These are phyloP conservation scores for Hansenula lynferdii DNA, from an alignment of 1,139 yeast species.

Conservation along the genomic window DNA sequence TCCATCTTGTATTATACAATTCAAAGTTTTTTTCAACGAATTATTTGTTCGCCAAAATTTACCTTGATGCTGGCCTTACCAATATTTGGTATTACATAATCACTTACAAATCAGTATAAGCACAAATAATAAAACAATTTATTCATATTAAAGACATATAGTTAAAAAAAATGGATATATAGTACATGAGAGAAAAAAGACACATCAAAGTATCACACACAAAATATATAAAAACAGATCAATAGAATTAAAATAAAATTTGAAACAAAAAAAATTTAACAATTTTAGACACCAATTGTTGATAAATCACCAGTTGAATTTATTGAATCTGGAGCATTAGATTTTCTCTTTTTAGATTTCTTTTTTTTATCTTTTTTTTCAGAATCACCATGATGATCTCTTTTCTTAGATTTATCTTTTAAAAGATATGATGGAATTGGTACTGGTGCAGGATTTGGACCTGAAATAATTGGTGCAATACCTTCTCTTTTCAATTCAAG, in stretches of 20 bases:
- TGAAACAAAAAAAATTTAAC: too few species aligned
- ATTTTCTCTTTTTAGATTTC: constrained; percentile 35
- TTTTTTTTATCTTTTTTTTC: constrained; percentile 37
- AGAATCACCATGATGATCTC: constrained; percentile 18
- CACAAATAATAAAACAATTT: too few species aligned
- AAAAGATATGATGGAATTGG: constrained; percentile 29
- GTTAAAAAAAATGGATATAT: too few species aligned
- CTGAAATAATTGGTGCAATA: constrained; percentile 17
- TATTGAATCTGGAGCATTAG: constrained; percentile 4
- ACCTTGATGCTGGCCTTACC: too few species aligned
- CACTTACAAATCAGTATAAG: neutral
- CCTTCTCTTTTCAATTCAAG: constrained; percentile 47
- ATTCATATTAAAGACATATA: too few species aligned
- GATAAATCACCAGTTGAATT: neutral
- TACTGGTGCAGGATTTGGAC: constrained; percentile 32
- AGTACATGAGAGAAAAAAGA: too few species aligned
- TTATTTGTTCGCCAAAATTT: too few species aligned
- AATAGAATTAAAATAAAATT: too few species aligned
- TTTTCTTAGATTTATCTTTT: constrained; percentile 24
- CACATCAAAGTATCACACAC: too few species aligned
- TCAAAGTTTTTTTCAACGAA: too few species aligned
- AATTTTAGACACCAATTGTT: too few species aligned
- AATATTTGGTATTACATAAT: neutral
- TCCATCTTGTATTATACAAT: too few species aligned
- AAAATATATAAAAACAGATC: neutral